Percentiles rank a stretch among this genome's conserved stretches.
These are phyloP conservation scores for Leccinum arenicola DNA, from an alignment of 768 basidiomycete species.

Conservation along the genomic window DNA sequence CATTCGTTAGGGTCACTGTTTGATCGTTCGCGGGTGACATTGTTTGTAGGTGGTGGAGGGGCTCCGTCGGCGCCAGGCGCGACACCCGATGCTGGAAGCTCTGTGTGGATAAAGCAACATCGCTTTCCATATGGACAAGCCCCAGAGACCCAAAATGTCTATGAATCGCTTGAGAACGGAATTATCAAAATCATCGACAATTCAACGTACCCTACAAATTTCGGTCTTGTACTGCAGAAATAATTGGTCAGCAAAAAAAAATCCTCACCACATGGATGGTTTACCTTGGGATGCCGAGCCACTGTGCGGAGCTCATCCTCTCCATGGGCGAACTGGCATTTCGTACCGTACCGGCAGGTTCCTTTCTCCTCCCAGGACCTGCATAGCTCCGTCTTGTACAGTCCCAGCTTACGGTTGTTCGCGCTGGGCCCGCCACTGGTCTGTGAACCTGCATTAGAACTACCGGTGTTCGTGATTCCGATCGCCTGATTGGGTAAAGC, in stretches of 20 bases:
- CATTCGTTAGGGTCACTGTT: slow-evolving; percentile 80
- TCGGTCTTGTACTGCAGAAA: slow-evolving; percentile 81
- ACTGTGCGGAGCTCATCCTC: slow-evolving; percentile 84
- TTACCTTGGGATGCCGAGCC: slow-evolving; percentile 85
- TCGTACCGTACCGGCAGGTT: slow-evolving; percentile 77
- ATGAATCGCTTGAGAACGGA: slow-evolving; percentile 12
- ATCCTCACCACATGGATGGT: slow-evolving; percentile 11
- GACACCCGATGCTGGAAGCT: slow-evolving; percentile 64
- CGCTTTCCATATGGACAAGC: slow-evolving; percentile 91
- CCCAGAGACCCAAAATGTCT: slow-evolving; percentile 94
- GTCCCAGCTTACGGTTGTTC: slow-evolving; percentile 85
- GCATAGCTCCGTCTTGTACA: slow-evolving; percentile 91
- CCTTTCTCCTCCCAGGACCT: slow-evolving; percentile 94
- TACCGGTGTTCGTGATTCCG: slow-evolving; percentile 42
- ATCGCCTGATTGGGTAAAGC: slow-evolving; percentile 43
- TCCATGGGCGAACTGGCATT: slow-evolving; percentile 94
- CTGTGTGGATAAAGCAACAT: slow-evolving; percentile 93
- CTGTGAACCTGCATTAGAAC: slow-evolving; percentile 26
- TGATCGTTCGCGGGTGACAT: slow-evolving; percentile 63
- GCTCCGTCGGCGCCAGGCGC: slow-evolving; percentile 52
- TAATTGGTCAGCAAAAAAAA: slow-evolving; percentile 14
- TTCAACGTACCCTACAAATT: slow-evolving; percentile 73
- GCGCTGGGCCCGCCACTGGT: slow-evolving; percentile 71
- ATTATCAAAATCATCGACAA: background rate
- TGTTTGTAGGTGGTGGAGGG: slow-evolving; percentile 48